A percentile compares a stretch with the other conserved stretches of the same genome.
phyloP scores from a whole-genome alignment of 495 filamentous ascomycete species.

The Penicillium cinerascens region DNA sequence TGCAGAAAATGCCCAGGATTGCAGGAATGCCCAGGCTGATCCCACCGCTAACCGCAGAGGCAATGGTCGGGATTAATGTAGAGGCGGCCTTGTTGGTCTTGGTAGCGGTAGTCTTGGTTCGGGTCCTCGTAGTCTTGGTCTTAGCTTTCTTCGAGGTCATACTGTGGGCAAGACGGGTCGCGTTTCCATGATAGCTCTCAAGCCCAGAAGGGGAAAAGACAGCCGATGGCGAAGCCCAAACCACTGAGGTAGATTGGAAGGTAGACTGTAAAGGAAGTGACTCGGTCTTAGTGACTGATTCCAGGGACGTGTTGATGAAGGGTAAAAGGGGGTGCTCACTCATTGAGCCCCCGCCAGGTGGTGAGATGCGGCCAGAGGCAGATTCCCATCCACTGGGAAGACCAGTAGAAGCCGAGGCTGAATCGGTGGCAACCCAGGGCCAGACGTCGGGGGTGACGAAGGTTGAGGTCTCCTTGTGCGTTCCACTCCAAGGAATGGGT shows the following conservation, averaged over 20 bases:
- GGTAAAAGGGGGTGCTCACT: slow-evolving; percentile 43
- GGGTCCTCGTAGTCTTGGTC: slow-evolving; percentile 4
- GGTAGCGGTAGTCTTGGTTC: background rate
- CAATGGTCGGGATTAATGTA: background rate
- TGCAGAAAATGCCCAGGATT: slow-evolving; percentile 16
- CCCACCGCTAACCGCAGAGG: slow-evolving; percentile 10
- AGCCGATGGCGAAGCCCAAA: slow-evolving; percentile 42
- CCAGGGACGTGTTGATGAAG: slow-evolving; percentile 9
- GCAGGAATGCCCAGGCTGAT: slow-evolving; percentile 4
- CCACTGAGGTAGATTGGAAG: slow-evolving; percentile 47
- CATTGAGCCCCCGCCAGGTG: slow-evolving; percentile 44
- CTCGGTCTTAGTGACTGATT: slow-evolving; percentile 12
- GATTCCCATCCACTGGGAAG: slow-evolving; percentile 72
- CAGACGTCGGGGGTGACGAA: slow-evolving; percentile 53
- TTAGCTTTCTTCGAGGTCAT: slow-evolving; percentile 1
- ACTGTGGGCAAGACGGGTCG: slow-evolving; percentile 6
- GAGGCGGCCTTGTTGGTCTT: background rate
- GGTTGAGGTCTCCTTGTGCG: slow-evolving; percentile 52
- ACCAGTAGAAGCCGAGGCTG: slow-evolving; percentile 43
- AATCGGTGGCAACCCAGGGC: slow-evolving; percentile 55
- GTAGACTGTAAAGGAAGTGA: slow-evolving; percentile 36
- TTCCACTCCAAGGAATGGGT: slow-evolving; percentile 63
- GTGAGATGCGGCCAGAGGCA: slow-evolving; percentile 57
- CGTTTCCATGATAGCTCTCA: slow-evolving; percentile 26
- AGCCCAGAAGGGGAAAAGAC: slow-evolving; percentile 45